Base-by-base conservation (phyloP, 495 filamentous ascomycete species). In the Cercophora newfieldiana region DNA sequence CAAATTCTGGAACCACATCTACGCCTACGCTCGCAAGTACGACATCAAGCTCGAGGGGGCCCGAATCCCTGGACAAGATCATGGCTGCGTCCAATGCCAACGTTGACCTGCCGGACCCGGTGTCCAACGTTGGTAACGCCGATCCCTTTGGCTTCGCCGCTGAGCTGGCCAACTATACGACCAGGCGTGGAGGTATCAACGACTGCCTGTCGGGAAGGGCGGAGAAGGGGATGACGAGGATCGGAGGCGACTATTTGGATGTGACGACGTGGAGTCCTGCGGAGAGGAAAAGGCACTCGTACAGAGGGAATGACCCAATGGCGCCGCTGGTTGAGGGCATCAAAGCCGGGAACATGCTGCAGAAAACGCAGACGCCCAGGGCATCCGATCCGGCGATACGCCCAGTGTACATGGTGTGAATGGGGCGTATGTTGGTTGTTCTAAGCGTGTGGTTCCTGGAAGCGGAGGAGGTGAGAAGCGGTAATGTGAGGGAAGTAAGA, bases 221-320 rank as follows among this genome's bases (percentile, higher is more conserved):
- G 25, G 21, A 62, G 24, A 1, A 7, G 7, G 14, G 28, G 26
- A 31, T 18, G n/a, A 48, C 49, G 7, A 30, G 24, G 14, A 78
- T 80, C 18, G 76, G 76, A 7, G 78, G 78, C 2, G 78, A 80
- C 59, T 16, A 30, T 4, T 53, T 77, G 18, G 78, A 80, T 37
- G 70, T 78, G 58, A 80, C 76, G 1, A 72, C 74, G 1, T 75
- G 71, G 76, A 58, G 67, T n/a, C 67, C 70, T 31, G 67, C 68
- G 3, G 58, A 71, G 66, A 69, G 78, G 49, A 75, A 74, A 67
- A 63, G 3, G 37, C 55, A 61, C 18, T 53, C 5, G 24, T 76
- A 68, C 49, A 30, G 68, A 16, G 47, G 47, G 19, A 61, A 59
- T 22, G 31, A 54, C 21, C 19, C 54, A 12, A 60, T 64, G 30